Conservation (phyloP, 805 yeast species). For the Yarrowia phangngaensis region DNA sequence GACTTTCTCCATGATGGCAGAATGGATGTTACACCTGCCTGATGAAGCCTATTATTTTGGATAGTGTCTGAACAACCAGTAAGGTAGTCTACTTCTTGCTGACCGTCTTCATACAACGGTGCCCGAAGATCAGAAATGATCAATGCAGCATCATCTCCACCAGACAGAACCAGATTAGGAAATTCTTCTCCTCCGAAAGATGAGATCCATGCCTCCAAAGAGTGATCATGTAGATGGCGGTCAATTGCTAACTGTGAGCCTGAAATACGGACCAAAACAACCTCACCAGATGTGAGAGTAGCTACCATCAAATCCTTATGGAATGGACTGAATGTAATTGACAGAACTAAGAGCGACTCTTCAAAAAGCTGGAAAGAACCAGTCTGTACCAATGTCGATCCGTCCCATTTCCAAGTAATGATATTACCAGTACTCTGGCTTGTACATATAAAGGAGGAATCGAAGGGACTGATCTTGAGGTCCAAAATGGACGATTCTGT, state of each 20-base stretch:
- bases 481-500: constrained; percentile 60
- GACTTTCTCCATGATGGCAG: constrained; percentile 45
- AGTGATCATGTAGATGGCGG: constrained; percentile 47
- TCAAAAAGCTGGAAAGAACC: constrained; percentile 49
- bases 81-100: constrained; percentile 4
- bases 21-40: constrained; percentile 87
- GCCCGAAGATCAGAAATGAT: constrained; percentile 66
- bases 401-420: constrained; percentile 51
- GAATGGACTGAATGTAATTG: constrained; percentile 55
- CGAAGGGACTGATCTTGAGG: constrained; percentile 60
- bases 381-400: constrained; percentile 31
- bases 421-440: constrained; percentile 82
- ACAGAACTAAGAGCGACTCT: constrained; percentile 53
- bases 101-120: constrained; percentile 26
- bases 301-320: constrained; percentile 44
- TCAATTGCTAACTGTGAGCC: constrained; percentile 26
- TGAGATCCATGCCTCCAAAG: constrained; percentile 86
- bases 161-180: constrained; percentile 57
- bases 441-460: constrained; percentile 48
- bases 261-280: constrained; percentile 44
- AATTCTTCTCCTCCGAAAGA: constrained; percentile 50
- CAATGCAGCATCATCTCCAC: constrained; percentile 83
- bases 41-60: constrained; percentile 52
- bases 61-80: constrained; percentile 12
- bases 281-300: constrained; percentile 67